These are phyloP conservation scores for Ogataea saltuana DNA, from an alignment of 805 yeast species.

Conservation along the genomic window DNA sequence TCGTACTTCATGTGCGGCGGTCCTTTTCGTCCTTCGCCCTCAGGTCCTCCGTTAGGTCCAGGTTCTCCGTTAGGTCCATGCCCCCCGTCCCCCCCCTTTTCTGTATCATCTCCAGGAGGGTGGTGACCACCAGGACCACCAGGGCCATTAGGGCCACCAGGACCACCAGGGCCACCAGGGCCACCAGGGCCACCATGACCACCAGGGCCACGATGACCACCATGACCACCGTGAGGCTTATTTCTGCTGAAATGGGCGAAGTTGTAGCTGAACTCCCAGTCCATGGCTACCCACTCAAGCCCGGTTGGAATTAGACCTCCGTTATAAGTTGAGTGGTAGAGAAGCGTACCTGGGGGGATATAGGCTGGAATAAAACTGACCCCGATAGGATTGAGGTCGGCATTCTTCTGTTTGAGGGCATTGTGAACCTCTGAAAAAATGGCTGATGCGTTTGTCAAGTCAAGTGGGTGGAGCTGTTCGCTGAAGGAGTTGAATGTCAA, in stretches of 20 bases:
- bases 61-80: not conserved
- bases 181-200: too few species aligned
- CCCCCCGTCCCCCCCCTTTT: not conserved
- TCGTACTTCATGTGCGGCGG: constrained; percentile 4
- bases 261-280: constrained; percentile 57
- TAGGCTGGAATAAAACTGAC: constrained; percentile 61
- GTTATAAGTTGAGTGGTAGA: constrained; percentile 51
- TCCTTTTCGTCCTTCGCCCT: too few species aligned
- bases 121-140: constrained; percentile 13
- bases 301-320: constrained; percentile 42
- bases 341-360: constrained; percentile 56
- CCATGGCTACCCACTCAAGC: constrained; percentile 67
- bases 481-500: constrained; percentile 26
- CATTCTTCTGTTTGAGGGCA: constrained; percentile 51
- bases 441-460: constrained; percentile 51
- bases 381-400: constrained; percentile 56
- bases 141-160: constrained; percentile 13
- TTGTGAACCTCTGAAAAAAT: constrained; percentile 56
- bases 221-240: constrained; percentile 8
- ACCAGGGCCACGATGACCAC: not conserved
- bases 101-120: not conserved
- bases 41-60: not conserved
- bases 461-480: constrained; percentile 34
- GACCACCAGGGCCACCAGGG: constrained; percentile 11
- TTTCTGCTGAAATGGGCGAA: constrained; percentile 38